Evolutionary conservation across 73 alveolate species (phyloP).

Genomic region (Paramecium biaurelia): DNA sequence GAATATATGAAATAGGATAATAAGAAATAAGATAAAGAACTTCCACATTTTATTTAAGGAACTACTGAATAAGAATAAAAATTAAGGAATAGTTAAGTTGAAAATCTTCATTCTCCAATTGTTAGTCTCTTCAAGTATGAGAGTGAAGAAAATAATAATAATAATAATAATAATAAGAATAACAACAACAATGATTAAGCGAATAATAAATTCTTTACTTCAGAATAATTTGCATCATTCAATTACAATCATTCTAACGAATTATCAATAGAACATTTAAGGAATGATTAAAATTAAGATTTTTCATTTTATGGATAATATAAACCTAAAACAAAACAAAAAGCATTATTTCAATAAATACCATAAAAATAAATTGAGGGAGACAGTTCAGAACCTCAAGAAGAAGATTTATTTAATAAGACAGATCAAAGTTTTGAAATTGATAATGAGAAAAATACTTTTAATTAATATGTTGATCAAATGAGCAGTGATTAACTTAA

Average conservation of each 20-base stretch:
- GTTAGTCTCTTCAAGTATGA: background rate
- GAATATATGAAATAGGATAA: background rate
- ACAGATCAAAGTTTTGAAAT: background rate
- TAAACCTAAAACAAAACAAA: background rate
- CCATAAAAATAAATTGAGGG: background rate
- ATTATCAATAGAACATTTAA: background rate
- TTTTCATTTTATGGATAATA: background rate
- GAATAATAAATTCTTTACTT: background rate
- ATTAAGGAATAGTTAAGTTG: conserved; percentile 7
- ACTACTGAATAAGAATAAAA: background rate
- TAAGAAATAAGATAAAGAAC: background rate
- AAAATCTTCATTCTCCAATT: conserved; percentile 13
- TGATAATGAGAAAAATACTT: background rate
- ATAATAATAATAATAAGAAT: too few species aligned
- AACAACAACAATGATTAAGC: background rate
- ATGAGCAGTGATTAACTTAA: background rate
- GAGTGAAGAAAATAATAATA: background rate
- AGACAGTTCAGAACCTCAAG: background rate
- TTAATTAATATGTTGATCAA: background rate
- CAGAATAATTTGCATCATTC: background rate
- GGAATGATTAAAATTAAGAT: background rate
- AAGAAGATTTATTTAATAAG: background rate
- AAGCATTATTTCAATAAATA: conserved; percentile 1
- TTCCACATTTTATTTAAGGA: background rate
- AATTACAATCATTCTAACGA: background rate